Conservation (phyloP, 495 filamentous ascomycete genomes). For the Oidiodendron maius region DNA sequence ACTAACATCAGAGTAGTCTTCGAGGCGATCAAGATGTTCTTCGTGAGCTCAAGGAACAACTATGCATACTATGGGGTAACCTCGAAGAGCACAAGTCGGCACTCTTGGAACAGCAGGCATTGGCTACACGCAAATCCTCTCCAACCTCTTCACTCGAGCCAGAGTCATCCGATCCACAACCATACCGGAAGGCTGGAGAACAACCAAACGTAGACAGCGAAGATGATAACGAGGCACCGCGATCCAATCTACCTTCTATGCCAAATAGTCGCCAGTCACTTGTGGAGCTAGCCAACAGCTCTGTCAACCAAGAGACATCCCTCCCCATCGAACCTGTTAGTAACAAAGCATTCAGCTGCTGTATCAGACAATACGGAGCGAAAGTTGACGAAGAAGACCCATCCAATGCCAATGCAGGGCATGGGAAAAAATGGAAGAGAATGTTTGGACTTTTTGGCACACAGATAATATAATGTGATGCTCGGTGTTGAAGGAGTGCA, state of each 20-base stretch:
- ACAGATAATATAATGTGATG: slow-evolving; percentile 32
- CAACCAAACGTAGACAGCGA: slow-evolving; percentile 21
- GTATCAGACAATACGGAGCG: slow-evolving; percentile 56
- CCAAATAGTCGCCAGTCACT: neutral
- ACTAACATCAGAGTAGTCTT: slow-evolving; percentile 40
- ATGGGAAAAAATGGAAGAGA: slow-evolving; percentile 37
- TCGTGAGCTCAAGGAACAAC: slow-evolving; percentile 53
- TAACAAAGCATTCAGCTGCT: slow-evolving; percentile 54
- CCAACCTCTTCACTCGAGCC: slow-evolving; percentile 22
- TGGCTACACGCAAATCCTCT: neutral
- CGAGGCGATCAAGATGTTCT: slow-evolving; percentile 40
- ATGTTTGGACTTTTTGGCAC: slow-evolving; percentile 51
- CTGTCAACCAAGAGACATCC: neutral
- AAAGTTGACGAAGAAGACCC: slow-evolving; percentile 24
- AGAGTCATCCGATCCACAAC: slow-evolving; percentile 17
- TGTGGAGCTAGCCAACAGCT: neutral
- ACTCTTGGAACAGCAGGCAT: neutral
- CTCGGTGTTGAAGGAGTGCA: neutral
- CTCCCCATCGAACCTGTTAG: slow-evolving; percentile 11
- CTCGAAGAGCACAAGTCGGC: slow-evolving; percentile 63
- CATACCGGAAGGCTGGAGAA: slow-evolving; percentile 7
- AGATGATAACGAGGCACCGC: slow-evolving; percentile 4
- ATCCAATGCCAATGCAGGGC: slow-evolving; percentile 26
- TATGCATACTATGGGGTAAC: slow-evolving; percentile 82
- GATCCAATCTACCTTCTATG: slow-evolving; percentile 1